These are phyloP conservation scores for Leccinum pseudoinsigne DNA, from an alignment of 1,284 basidiomycete genomes.

Conservation along the genomic window DNA sequence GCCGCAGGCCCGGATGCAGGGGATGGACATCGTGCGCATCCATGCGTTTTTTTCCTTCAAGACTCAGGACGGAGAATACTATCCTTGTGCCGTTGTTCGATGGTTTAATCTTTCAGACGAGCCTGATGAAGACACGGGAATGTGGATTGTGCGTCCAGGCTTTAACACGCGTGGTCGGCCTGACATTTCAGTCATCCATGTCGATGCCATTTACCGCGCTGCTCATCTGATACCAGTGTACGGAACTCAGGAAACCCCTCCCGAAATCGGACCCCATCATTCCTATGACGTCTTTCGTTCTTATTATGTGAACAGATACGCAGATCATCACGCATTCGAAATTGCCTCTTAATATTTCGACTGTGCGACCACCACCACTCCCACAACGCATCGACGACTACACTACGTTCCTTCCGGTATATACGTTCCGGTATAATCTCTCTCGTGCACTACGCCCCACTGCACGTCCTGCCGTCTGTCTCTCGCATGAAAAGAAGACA, in stretches of 20 bases:
- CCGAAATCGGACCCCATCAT: not conserved
- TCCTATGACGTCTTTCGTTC: not conserved
- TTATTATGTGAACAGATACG: not conserved
- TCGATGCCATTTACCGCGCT: not conserved
- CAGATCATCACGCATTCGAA: not conserved
- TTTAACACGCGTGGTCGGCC: not conserved
- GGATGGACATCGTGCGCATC: not conserved
- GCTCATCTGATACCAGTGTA: not conserved
- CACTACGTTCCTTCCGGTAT: too few species aligned
- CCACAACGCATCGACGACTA: too few species aligned
- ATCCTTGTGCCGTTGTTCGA: not conserved
- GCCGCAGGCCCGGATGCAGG: not conserved
- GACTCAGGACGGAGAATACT: not conserved
- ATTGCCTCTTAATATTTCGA: not conserved
- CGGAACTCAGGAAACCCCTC: not conserved
- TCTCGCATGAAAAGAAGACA: too few species aligned
- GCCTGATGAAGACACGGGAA: not conserved
- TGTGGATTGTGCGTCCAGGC: not conserved
- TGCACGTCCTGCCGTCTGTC: too few species aligned
- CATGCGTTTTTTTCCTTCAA: not conserved
- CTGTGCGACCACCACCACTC: too few species aligned
- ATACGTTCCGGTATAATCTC: too few species aligned
- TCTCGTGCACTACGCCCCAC: too few species aligned
- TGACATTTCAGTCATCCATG: not conserved
- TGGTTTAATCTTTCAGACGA: not conserved